Evolutionary conservation across 2,329 filamentous ascomycete species (phyloP).

Genomic region (Beauveria bassiana): DNA sequence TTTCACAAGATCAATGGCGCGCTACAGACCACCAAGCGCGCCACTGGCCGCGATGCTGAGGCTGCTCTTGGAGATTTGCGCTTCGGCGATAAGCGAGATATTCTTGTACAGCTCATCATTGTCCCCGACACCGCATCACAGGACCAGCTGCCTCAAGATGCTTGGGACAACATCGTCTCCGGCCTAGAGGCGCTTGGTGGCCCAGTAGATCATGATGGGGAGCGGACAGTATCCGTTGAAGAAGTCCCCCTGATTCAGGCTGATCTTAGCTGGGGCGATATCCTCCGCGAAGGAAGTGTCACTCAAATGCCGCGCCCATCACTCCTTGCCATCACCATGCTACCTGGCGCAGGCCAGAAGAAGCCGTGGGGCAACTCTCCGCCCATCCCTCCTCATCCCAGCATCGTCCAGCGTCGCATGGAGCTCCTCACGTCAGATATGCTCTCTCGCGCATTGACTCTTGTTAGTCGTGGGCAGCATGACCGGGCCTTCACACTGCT

Average conservation of each 20-base stretch:
- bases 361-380: constrained; percentile 60
- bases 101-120: constrained; percentile 90
- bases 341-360: constrained; percentile 63
- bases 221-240: constrained; percentile 77
- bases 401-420: constrained; percentile 94
- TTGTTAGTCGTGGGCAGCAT: constrained; percentile 86
- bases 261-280: constrained; percentile 87
- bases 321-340: constrained; percentile 89
- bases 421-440: constrained; percentile 96
- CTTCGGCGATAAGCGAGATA: constrained; percentile 90
- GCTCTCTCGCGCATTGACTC: constrained; percentile 83
- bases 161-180: constrained; percentile 96
- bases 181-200: constrained; percentile 89
- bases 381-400: constrained; percentile 89
- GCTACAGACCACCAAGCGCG: constrained; percentile 91
- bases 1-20: constrained; percentile 98
- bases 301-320: constrained; percentile 85
- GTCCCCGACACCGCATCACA: constrained; percentile 74
- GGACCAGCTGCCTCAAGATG: constrained; percentile 83
- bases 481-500: constrained; percentile 89
- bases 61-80: constrained; percentile 84
- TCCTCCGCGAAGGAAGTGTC: constrained; percentile 78
- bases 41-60: constrained; percentile 89
- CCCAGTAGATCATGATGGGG: constrained; percentile 76
- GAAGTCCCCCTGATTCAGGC: constrained; percentile 93